A percentile compares a stretch with the other conserved stretches of the same genome.
These are phyloP conservation scores for Hypoxylon rubiginosum DNA, from an alignment of 2,329 filamentous ascomycete genomes.

Conservation along the genomic window DNA sequence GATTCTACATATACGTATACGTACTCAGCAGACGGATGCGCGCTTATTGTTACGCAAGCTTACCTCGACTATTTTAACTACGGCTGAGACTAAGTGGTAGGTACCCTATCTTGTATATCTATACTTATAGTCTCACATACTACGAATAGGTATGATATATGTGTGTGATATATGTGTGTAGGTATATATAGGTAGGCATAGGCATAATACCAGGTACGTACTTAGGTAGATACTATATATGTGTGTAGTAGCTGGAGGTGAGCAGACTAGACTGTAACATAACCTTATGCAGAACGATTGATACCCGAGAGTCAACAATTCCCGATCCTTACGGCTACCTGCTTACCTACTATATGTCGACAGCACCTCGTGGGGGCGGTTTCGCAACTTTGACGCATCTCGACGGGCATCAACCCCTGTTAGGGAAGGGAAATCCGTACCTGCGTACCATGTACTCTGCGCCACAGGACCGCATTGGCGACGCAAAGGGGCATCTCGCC, in stretches of 20 bases:
- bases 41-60: constrained; percentile 40
- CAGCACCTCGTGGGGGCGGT: constrained; percentile 42
- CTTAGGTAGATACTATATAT: background rate
- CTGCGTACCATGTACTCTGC: constrained; percentile 16
- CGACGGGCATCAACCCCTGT: constrained; percentile 32
- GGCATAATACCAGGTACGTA: background rate
- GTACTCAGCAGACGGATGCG: constrained; percentile 40
- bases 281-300: constrained; percentile 42
- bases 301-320: constrained; percentile 43
- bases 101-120: background rate
- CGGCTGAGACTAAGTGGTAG: constrained; percentile 26
- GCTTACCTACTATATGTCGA: constrained; percentile 34
- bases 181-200: background rate
- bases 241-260: constrained; percentile 4
- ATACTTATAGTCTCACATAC: constrained; percentile 4
- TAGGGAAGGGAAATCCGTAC: constrained; percentile 24
- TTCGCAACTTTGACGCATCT: constrained; percentile 34
- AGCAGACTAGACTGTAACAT: constrained; percentile 37
- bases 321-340: constrained; percentile 44
- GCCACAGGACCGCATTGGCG: constrained; percentile 23
- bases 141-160: background rate
- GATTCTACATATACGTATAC: constrained; percentile 32
- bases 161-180: background rate
- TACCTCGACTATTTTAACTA: constrained; percentile 36
- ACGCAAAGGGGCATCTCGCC: background rate